phyloP scores from a whole-genome alignment of 164 flowering plant genomes.

The Echeveria elegans region DNA sequence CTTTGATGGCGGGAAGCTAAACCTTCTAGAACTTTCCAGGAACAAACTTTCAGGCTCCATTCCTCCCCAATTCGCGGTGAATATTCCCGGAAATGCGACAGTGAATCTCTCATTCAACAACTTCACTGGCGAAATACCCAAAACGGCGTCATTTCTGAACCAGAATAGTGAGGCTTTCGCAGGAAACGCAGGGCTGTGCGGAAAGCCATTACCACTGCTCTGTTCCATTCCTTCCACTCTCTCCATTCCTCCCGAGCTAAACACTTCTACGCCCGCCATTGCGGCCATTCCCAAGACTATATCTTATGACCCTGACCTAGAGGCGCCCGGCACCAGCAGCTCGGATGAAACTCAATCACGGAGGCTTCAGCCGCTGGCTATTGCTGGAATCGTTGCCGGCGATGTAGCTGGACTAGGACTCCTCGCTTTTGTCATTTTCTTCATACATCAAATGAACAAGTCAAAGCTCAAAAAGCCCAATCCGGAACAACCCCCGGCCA shows the following conservation, averaged over 20 bases:
- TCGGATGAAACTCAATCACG: conserved; percentile 6
- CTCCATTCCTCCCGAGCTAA: conserved; percentile 26
- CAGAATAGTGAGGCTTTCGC: conserved; percentile 46
- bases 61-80: conserved; percentile 29
- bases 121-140: conserved; percentile 63
- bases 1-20: conserved; percentile 40
- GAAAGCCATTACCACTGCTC: conserved; percentile 54
- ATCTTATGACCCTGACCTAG: conserved; percentile 16
- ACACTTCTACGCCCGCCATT: conserved; percentile 48
- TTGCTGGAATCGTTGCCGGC: conserved; percentile 46
- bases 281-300: conserved; percentile 52
- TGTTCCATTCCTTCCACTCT: conserved; percentile 53
- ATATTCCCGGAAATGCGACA: conserved; percentile 38
- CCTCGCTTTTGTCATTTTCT: conserved; percentile 41
- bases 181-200: conserved; percentile 68
- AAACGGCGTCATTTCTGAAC: conserved; percentile 23
- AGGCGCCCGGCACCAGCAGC: conserved; percentile 10
- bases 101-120: conserved; percentile 68
- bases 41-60: conserved; percentile 51
- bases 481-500: neutral
- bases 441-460: conserved; percentile 26
- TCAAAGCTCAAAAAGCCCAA: neutral
- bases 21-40: conserved; percentile 56
- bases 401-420: conserved; percentile 52
- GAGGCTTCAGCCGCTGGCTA: conserved; percentile 42